Evolutionary conservation across 164 flowering plant species (phyloP).

Genomic region (Annona squamosa): DNA sequence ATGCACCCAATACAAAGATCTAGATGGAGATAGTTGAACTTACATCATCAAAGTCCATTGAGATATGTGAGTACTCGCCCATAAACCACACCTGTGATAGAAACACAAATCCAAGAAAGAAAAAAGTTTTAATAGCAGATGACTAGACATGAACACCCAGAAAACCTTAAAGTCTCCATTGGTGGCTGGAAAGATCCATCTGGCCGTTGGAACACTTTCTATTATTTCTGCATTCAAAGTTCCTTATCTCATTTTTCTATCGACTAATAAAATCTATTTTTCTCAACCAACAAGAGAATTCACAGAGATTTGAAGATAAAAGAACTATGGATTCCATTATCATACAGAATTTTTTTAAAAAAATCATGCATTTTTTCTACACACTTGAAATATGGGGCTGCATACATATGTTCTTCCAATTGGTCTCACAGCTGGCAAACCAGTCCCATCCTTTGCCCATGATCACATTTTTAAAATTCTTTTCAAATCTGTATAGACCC

Average conservation of each 20-base stretch:
- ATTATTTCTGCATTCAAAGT: neutral
- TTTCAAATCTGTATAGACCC: neutral
- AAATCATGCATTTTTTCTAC: neutral
- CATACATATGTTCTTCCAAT: too few species aligned
- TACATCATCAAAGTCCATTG: constrained; percentile 76
- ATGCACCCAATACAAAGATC: neutral
- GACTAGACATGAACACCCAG: neutral
- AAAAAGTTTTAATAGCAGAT: neutral
- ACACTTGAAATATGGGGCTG: neutral
- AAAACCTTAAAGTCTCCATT: neutral
- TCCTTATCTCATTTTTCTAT: neutral
- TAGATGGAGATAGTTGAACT: constrained; percentile 17
- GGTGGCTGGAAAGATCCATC: neutral
- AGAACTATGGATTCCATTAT: neutral
- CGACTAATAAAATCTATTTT: neutral
- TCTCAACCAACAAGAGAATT: neutral
- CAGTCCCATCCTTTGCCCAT: too few species aligned
- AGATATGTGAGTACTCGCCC: constrained; percentile 77
- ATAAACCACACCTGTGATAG: constrained; percentile 59
- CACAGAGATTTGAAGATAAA: neutral
- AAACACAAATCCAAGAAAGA: neutral
- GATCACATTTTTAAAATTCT: too few species aligned
- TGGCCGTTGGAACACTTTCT: neutral
- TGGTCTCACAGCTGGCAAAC: too few species aligned
- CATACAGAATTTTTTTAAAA: neutral